Percentiles rank a stretch among this genome's conserved stretches.
Evolutionary conservation across 129 eudicot genomes (phyloP).

Genomic region (Ambrosia trifida): DNA sequence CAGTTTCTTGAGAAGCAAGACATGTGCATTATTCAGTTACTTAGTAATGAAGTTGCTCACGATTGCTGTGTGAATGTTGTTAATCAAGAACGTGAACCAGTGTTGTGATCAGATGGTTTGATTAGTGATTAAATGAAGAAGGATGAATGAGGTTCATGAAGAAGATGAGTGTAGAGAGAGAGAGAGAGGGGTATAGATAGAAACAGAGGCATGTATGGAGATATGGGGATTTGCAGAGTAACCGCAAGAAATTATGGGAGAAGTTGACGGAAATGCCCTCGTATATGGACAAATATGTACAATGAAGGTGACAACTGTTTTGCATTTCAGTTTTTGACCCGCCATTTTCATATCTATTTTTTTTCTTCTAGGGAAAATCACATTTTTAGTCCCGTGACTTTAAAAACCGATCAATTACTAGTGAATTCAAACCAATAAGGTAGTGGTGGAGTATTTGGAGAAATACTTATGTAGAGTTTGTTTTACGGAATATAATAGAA

Average conservation of each 20-base stretch:
- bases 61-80: conserved; percentile 2
- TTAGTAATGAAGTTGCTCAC: conserved; percentile 11
- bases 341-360: not conserved
- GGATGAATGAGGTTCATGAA: not conserved
- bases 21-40: too few species aligned
- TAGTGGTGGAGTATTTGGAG: too few species aligned
- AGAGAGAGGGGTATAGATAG: not conserved
- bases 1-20: not conserved
- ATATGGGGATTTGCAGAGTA: conserved; percentile 29
- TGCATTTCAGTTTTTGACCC: conserved; percentile 27
- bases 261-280: conserved; percentile 37
- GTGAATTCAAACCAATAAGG: too few species aligned
- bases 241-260: conserved; percentile 11
- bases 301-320: conserved; percentile 41
- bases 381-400: too few species aligned
- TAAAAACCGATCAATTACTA: too few species aligned
- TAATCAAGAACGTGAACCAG: not conserved
- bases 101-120: not conserved
- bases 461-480: too few species aligned
- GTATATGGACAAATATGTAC: conserved; percentile 25
- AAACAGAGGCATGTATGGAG: conserved; percentile 14
- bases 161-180: conserved; percentile 14
- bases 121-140: conserved; percentile 4
- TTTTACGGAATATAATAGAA: too few species aligned
- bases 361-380: too few species aligned